A percentile compares a stretch with the other conserved stretches of the same genome.
phyloP scores from a whole-genome alignment of 2,329 filamentous ascomycete genomes.

The Helminthosporium solani region DNA sequence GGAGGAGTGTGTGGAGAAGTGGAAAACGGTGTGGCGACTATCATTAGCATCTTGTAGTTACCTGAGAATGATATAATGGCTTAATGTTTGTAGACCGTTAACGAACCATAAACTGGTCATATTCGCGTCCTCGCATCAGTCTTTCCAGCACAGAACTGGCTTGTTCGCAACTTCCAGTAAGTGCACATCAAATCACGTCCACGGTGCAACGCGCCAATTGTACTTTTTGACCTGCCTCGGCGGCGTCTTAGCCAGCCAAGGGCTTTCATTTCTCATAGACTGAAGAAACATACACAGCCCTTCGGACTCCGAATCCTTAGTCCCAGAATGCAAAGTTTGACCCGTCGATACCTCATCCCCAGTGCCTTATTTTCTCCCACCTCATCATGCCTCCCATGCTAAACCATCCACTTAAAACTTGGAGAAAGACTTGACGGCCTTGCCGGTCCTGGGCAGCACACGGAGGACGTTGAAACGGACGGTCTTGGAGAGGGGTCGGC shows the following conservation, averaged over 20 bases:
- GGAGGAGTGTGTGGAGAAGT: too few relatives aligned
- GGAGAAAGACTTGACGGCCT: conserved; percentile 95
- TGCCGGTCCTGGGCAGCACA: conserved; percentile 95
- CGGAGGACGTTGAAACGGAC: conserved; percentile 99
- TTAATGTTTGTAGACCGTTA: too few relatives aligned
- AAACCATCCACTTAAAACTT: conserved; percentile 77
- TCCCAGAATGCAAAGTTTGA: conserved; percentile 43
- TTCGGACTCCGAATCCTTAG: conserved; percentile 43
- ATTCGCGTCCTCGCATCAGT: too few relatives aligned
- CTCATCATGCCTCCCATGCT: conserved; percentile 24
- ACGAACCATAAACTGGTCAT: too few relatives aligned
- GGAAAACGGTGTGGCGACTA: too few relatives aligned
- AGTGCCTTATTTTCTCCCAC: conserved; percentile 25
- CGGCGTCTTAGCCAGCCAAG: conserved; percentile 37
- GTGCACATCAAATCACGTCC: background rate
- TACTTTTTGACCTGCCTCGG: conserved; percentile 40
- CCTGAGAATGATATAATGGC: too few relatives aligned
- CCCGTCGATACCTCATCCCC: conserved; percentile 35
- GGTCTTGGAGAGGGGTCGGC: conserved; percentile 98
- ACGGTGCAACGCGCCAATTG: background rate
- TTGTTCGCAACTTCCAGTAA: too few relatives aligned
- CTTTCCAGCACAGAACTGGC: too few relatives aligned
- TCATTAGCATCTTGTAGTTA: too few relatives aligned
- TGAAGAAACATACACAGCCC: conserved; percentile 45
- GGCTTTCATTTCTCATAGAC: conserved; percentile 45